Base-by-base conservation (phyloP, 192 early-diverging fungal genomes). In the Gryganskiella cystojenkinii region DNA sequence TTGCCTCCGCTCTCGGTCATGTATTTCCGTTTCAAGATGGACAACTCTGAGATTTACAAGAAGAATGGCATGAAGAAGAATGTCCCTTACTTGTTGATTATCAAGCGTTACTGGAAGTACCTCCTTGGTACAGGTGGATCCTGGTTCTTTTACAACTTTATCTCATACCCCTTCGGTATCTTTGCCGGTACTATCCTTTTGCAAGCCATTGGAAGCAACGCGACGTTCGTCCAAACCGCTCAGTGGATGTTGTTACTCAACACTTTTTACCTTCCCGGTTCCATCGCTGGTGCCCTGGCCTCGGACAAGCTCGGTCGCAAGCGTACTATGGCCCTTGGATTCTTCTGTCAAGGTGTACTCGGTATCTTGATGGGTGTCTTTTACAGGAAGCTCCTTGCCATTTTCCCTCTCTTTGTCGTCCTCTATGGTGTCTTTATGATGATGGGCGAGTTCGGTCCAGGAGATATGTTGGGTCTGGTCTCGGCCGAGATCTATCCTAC, bases 11-110 rank as follows among this genome's bases (percentile, higher is more conserved):
- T 82, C 42, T 62, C 64, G 17, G 76, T 82, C 20, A 62, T 80
- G 61, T 80, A 74, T 20, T 86, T 87, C 84, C 86, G 86, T 14
- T 61, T 87, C 17, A 80, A 73, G 34, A 85, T 85, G 83, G 67
- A 67, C 7, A 83, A 87, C 45, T 83, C 85, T 4, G 65, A 83
- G 27, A 67, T 64, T 3, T 87, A 72, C 44, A 46, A 69, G 37
- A 57, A 71, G 20, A 59, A 86, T 24, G 56, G 78, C 31, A 80
- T 84, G 61, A 85, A 81, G 27, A 71, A 65, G 27, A 44, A 56
- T 7, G 83, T 85, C 6, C 86, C 86, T 22, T 87, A 87, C 34
- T 20, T 46, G n/a, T 53, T 86, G 20, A 81, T 81, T 61, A 44
- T 86, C 61, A 61, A 60, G 42, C 67, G 71, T 15, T 82, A 82